A percentile compares a stretch with the other conserved stretches of the same genome.
phyloP scores from a whole-genome alignment of 352 stramenopile species.

The Thalassiosira mediterranea region DNA sequence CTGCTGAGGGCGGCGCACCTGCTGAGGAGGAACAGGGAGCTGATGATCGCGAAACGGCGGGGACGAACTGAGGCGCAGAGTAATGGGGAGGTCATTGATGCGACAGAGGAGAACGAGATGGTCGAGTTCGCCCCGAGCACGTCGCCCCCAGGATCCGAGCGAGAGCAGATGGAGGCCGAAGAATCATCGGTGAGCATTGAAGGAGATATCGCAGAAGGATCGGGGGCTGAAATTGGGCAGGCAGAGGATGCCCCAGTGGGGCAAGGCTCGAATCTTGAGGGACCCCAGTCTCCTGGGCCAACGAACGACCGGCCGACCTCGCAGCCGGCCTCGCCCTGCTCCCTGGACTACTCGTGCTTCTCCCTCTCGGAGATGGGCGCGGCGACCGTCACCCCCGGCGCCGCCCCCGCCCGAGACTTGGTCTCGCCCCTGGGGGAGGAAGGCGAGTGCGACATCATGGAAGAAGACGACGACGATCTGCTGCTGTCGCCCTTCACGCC shows the following conservation, averaged over 20 bases:
- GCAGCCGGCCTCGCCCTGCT: constrained; percentile 20
- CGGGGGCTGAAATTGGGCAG: too few relatives aligned
- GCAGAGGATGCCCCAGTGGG: too few relatives aligned
- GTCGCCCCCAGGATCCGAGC: too few relatives aligned
- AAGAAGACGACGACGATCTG: too few relatives aligned
- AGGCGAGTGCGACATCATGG: too few relatives aligned
- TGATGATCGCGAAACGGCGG: constrained; percentile 42
- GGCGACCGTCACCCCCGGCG: neutral
- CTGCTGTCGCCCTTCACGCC: too few relatives aligned
- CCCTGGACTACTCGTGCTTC: constrained; percentile 45
- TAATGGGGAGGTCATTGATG: neutral
- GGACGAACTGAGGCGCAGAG: neutral
- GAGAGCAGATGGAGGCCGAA: neutral
- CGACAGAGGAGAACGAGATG: neutral
- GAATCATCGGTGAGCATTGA: too few relatives aligned
- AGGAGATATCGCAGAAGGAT: too few relatives aligned
- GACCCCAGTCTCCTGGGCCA: neutral
- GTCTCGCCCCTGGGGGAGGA: too few relatives aligned
- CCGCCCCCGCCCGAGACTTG: neutral
- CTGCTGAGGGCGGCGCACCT: constrained; percentile 79
- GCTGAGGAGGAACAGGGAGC: constrained; percentile 39
- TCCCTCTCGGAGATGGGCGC: constrained; percentile 5
- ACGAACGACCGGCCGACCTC: neutral
- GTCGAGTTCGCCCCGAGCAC: too few relatives aligned
- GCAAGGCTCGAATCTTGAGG: too few relatives aligned